Base-by-base conservation (phyloP, 108 stramenopile genomes). In the Craspedostauros australis region DNA sequence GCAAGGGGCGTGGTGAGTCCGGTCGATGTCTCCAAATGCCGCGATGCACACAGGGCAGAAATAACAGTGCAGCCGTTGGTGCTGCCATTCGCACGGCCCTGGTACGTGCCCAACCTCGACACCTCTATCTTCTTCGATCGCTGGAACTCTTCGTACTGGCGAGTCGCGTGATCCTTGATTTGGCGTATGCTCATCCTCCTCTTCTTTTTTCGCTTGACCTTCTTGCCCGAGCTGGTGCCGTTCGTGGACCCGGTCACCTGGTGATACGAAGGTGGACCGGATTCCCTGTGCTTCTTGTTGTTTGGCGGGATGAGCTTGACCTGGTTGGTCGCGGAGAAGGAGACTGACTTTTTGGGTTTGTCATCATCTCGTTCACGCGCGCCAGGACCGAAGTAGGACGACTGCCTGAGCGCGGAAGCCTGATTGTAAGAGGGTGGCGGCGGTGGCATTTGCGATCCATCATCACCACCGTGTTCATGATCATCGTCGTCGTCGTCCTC, bases 61-160 rank as follows among this genome's bases (percentile, higher is more conserved):
- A 93, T 93, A 7, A 93, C 92, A 4, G 92, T 79, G 34, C 92
- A 93, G 0, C 92, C 92, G 51, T 93, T 93, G 18, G 86, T 89
- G 18, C 86, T 88, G 33, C 78, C 75, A 25, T 47, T 55, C 9
- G 73, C 23, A 32, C 84, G 72, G 12, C 92, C 92, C 67, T 93
- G 92, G 37, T 86, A 88, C 25, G 92, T 90, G 5, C 43, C 37
- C 19, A 93, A 68, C 21, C 62, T 46, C 31, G 75, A 72, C 19
- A 89, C 57, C 51, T 75, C 65, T 48, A 88, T 85, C 29, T 57
- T 62, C 19, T 74, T 79, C 21, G 49, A 38, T 15, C 68, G 58
- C 31, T 43, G 42, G n/a, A 72, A 69, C 15, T 65, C 49, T 23
- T 62, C 38, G 18, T 81, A 70, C 40, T 58, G 31, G 2, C 33